These are phyloP conservation scores for Phaeotremella skinneri DNA, from an alignment of 768 basidiomycete genomes.

Conservation along the genomic window DNA sequence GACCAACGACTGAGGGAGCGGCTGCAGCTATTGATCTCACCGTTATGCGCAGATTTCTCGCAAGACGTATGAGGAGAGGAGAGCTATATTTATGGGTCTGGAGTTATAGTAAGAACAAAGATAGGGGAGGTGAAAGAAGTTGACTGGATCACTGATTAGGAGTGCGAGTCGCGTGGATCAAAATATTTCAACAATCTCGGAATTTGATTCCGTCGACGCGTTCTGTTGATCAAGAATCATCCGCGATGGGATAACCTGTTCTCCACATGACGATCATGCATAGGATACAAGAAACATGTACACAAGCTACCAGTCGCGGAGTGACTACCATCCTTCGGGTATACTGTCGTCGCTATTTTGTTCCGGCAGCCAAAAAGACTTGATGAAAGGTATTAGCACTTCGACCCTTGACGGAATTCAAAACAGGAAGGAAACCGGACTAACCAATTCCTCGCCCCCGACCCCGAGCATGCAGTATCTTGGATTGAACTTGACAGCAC, in stretches of 20 bases:
- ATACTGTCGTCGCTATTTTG: conserved; percentile 38
- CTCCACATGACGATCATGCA: no score
- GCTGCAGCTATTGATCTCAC: no score
- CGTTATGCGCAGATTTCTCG: no score
- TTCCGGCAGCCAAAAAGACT: conserved; percentile 71
- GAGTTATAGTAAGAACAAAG: no score
- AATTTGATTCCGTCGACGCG: conserved; percentile 1
- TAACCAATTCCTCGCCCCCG: conserved; percentile 64
- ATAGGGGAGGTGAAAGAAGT: no score
- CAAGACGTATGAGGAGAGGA: no score
- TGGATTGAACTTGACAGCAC: conserved; percentile 89
- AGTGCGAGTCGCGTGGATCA: neutral
- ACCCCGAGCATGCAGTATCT: conserved; percentile 73
- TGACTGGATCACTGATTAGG: neutral
- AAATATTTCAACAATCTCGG: neutral
- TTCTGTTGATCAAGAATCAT: no score
- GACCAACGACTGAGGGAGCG: no score
- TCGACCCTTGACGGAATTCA: conserved; percentile 54
- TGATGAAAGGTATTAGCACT: conserved; percentile 1
- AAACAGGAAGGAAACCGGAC: conserved; percentile 42
- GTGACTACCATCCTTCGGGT: conserved; percentile 2
- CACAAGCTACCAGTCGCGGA: no score
- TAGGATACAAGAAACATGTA: no score
- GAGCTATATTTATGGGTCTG: no score
- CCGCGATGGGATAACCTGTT: no score